Conservation (phyloP, 139 green algal genomes). For the Chlamydomonas applanata region DNA sequence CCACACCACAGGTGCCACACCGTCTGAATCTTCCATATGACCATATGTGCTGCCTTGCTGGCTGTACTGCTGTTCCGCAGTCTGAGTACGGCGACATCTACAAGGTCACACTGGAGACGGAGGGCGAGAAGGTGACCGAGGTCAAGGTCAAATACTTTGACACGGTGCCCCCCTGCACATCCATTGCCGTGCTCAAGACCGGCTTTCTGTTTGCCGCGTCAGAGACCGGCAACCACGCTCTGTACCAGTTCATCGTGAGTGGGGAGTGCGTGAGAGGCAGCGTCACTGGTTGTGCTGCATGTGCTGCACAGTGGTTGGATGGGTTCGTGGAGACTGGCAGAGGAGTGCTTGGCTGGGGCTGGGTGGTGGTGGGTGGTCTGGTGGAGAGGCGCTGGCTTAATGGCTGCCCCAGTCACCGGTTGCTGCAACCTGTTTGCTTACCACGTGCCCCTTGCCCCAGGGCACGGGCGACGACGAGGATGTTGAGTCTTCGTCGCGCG, state of each 20-base stretch:
- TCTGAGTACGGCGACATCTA: slow-evolving; percentile 99
- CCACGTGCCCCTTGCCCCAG: slow-evolving; percentile 28
- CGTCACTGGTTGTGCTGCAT: background rate
- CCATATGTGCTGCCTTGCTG: background rate
- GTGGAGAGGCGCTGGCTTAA: background rate
- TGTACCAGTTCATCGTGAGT: slow-evolving; percentile 95
- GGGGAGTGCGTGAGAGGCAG: no score
- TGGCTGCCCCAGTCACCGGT: background rate
- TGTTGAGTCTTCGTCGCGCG: slow-evolving; percentile 74
- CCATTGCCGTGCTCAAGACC: slow-evolving; percentile 90
- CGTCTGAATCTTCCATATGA: no score
- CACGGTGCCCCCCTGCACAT: slow-evolving; percentile 81
- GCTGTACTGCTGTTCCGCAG: slow-evolving; percentile 48
- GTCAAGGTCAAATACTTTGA: slow-evolving; percentile 98
- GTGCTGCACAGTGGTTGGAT: background rate
- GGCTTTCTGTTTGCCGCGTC: slow-evolving; percentile 96
- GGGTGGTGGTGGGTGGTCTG: background rate
- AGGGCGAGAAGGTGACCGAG: slow-evolving; percentile 78
- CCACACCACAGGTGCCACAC: no score
- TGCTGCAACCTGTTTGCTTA: background rate
- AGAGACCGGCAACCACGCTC: slow-evolving; percentile 94
- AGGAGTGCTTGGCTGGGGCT: background rate
- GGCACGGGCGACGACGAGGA: slow-evolving; percentile 89
- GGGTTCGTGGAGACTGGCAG: no score
- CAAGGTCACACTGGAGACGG: slow-evolving; percentile 84